A percentile compares a stretch with the other conserved stretches of the same genome.
These are phyloP conservation scores for Coprinopsis marcescibilis DNA, from an alignment of 768 basidiomycete genomes.

Conservation along the genomic window DNA sequence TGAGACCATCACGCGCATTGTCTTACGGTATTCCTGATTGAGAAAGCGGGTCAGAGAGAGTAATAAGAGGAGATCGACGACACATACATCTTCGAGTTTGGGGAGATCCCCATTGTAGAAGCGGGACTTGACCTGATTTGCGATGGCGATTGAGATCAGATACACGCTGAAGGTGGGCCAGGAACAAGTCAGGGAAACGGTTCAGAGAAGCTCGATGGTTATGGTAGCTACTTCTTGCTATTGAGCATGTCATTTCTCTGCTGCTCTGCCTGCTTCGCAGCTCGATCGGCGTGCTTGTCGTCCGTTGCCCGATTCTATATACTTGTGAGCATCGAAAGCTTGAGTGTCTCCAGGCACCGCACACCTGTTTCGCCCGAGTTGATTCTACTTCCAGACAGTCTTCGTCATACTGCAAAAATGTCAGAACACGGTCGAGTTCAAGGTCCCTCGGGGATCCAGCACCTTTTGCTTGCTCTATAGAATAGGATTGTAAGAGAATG, in stretches of 20 bases:
- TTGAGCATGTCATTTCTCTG: slow-evolving; percentile 74
- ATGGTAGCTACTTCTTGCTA: slow-evolving; percentile 60
- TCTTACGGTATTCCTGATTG: slow-evolving; percentile 78
- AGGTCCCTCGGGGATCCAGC: slow-evolving; percentile 4
- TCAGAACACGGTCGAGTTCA: slow-evolving; percentile 8
- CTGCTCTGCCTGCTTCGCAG: slow-evolving; percentile 68
- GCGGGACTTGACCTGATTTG: slow-evolving; percentile 64
- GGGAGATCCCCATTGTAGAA: slow-evolving; percentile 71
- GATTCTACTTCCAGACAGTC: slow-evolving; percentile 70
- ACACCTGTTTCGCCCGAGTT: slow-evolving; percentile 76
- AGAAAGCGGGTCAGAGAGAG: slow-evolving; percentile 13
- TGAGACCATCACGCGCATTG: background rate
- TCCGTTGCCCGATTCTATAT: slow-evolving; percentile 58
- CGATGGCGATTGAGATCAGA: slow-evolving; percentile 61
- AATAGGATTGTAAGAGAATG: background rate
- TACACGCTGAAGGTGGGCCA: slow-evolving; percentile 45
- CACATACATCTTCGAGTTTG: slow-evolving; percentile 62
- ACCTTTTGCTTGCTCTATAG: slow-evolving; percentile 63
- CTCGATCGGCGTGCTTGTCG: slow-evolving; percentile 72
- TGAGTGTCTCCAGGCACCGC: background rate
- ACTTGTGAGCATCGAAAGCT: background rate
- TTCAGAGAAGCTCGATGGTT: background rate
- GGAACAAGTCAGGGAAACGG: background rate
- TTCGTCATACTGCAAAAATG: slow-evolving; percentile 60
- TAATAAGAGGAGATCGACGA: slow-evolving; percentile 10